Evolutionary conservation across 2,329 filamentous ascomycete genomes (phyloP).

Genomic region (Chaetomium sp.): DNA sequence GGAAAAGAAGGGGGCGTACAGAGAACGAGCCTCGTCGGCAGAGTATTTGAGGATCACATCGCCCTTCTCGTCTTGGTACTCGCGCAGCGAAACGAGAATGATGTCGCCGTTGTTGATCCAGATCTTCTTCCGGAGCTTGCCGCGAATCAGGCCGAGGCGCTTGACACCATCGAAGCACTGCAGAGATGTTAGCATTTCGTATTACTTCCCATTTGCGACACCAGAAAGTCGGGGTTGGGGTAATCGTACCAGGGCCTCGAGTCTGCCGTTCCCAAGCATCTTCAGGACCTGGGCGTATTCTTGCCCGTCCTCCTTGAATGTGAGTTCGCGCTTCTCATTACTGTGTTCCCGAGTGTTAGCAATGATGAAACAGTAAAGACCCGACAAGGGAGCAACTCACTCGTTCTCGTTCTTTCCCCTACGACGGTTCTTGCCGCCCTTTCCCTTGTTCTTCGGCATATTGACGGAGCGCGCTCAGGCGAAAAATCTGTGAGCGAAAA

Average conservation of each 20-base stretch:
- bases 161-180: constrained; percentile 92
- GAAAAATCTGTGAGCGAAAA: too few species aligned
- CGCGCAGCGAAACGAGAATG: constrained; percentile 72
- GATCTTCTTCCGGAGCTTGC: constrained; percentile 99
- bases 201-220: background rate
- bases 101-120: constrained; percentile 99
- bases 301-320: constrained; percentile 98
- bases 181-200: constrained; percentile 4
- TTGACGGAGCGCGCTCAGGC: constrained; percentile 11
- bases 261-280: constrained; percentile 75
- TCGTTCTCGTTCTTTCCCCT: constrained; percentile 99
- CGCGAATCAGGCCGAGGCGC: constrained; percentile 62
- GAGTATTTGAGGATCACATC: constrained; percentile 94
- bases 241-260: constrained; percentile 50
- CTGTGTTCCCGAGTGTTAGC: constrained; percentile 15
- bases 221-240: background rate
- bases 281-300: constrained; percentile 70
- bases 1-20: constrained; percentile 33
- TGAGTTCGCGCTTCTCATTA: constrained; percentile 97
- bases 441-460: constrained; percentile 32
- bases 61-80: constrained; percentile 86
- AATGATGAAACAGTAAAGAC: background rate
- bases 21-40: constrained; percentile 86
- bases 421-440: constrained; percentile 98
- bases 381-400: constrained; percentile 13